These are phyloP conservation scores for Westerdykella aurantiaca DNA, from an alignment of 2,329 filamentous ascomycete genomes.

Conservation along the genomic window DNA sequence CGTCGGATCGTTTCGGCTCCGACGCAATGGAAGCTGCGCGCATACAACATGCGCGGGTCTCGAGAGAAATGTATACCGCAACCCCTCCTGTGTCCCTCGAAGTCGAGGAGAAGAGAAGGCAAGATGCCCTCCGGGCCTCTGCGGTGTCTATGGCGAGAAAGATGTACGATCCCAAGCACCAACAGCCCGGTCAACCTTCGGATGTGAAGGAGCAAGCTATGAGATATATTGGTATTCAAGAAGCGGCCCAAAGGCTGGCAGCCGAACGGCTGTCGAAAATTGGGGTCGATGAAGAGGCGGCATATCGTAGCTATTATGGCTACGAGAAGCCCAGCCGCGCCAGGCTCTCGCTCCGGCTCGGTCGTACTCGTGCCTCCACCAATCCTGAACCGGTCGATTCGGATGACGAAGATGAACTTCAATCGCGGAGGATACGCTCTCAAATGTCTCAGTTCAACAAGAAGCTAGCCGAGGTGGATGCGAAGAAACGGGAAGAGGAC, in stretches of 20 bases:
- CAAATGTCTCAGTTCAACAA: constrained; percentile 75
- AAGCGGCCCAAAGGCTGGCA: constrained; percentile 79
- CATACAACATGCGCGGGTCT: constrained; percentile 61
- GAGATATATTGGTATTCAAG: constrained; percentile 63
- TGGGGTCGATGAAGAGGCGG: constrained; percentile 61
- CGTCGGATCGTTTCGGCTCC: constrained; percentile 39
- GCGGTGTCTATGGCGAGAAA: constrained; percentile 84
- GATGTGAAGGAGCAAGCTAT: constrained; percentile 51
- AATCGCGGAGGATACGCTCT: constrained; percentile 65
- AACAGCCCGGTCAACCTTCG: constrained; percentile 34
- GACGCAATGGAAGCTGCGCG: constrained; percentile 56
- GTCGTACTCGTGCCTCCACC: constrained; percentile 59
- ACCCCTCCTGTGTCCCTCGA: constrained; percentile 67
- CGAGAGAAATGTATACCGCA: constrained; percentile 71
- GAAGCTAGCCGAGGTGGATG: constrained; percentile 62
- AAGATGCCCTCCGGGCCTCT: constrained; percentile 71
- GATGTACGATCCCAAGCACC: constrained; percentile 67
- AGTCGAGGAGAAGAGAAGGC: constrained; percentile 65
- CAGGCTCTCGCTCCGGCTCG: constrained; percentile 48
- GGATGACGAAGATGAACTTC: constrained; percentile 56
- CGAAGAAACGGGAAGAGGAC: constrained; percentile 68
- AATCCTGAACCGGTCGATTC: constrained; percentile 50
- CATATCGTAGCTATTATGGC: constrained; percentile 74
- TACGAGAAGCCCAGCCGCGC: constrained; percentile 47
- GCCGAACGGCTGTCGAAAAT: constrained; percentile 77